Evolutionary conservation across 768 basidiomycete species (phyloP), one percentile per base, ranked within the genome.

Genomic region (Tricholoma furcatifolium): DNA sequence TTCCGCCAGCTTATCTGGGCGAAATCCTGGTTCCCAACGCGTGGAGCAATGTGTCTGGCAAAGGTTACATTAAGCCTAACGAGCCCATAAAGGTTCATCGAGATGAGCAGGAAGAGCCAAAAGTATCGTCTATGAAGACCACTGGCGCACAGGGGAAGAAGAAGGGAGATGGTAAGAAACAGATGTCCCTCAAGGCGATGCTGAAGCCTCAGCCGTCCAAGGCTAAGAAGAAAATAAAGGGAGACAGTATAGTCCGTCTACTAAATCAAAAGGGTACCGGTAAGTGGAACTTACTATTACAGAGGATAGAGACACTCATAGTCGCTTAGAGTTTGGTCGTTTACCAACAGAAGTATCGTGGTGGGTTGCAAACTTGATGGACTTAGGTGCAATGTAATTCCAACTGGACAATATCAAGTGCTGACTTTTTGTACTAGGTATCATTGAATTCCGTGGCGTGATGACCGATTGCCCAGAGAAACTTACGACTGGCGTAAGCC

Each of bases 41-140:
- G 9, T 91, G 87, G 87, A 88, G 87, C 57, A 91, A 84, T 36
- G 85, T 80, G 12, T 85, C 80, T 44, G 89, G 89, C 1, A 82
- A 77, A 59, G 85, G 85, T 3, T 89, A 90, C 54, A 73, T 88
- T 34, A 83, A 83, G 54, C 54, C 70, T 18, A 80, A 81, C n/a
- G 88, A 91, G n/a, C 63, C 74, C 20, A 69, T 91, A 20, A 60
- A 63, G 43, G 71, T 90, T 9, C 78, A 81, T 60, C 76, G 87
- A 40, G 85, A 90, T 41, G 68, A 64, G 34, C 67, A 66, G 8
- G 71, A 76, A 2, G 73, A 74, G 41, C 24, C 62, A 12, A 66
- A 67, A 50, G 40, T 60, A 30, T 64, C 49, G 9, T 50, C 62
- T n/a, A 63, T 58, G 51, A 69, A 70, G 48, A 20, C 61, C 30